These are phyloP conservation scores for Saccharomycopsis selenospora DNA, from an alignment of 805 yeast species.

Conservation along the genomic window DNA sequence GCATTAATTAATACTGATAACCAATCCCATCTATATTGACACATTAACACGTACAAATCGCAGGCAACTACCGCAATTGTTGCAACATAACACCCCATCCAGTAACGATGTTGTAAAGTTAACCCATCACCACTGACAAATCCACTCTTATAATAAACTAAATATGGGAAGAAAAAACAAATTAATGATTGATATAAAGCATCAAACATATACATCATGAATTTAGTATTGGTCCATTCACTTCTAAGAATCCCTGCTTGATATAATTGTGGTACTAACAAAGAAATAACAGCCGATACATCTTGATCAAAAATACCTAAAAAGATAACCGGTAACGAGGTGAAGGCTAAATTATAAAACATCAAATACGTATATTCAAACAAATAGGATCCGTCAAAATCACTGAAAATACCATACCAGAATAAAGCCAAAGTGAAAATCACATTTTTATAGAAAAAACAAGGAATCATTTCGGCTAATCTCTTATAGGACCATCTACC, in stretches of 20 bases:
- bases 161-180: slow-evolving; percentile 68
- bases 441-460: slow-evolving; percentile 73
- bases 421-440: slow-evolving; percentile 66
- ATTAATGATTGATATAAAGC: slow-evolving; percentile 70
- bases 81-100: slow-evolving; percentile 63
- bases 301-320: slow-evolving; percentile 79
- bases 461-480: slow-evolving; percentile 76
- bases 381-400: slow-evolving; percentile 75
- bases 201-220: slow-evolving; percentile 68
- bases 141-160: slow-evolving; percentile 38
- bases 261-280: slow-evolving; percentile 70
- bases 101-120: slow-evolving; percentile 61
- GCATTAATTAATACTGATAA: slow-evolving; percentile 47
- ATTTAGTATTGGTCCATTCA: slow-evolving; percentile 66
- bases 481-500: slow-evolving; percentile 86
- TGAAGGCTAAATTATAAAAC: slow-evolving; percentile 78
- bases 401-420: slow-evolving; percentile 70
- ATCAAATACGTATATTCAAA: slow-evolving; percentile 73
- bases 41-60: slow-evolving; percentile 56
- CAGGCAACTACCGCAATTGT: slow-evolving; percentile 62
- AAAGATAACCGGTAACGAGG: slow-evolving; percentile 73
- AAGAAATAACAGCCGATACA: slow-evolving; percentile 59
- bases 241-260: slow-evolving; percentile 61
- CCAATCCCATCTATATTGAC: slow-evolving; percentile 82
- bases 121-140: slow-evolving; percentile 47